Conservation (phyloP, 352 stramenopile species). For the Phytophthora fragariae region DNA sequence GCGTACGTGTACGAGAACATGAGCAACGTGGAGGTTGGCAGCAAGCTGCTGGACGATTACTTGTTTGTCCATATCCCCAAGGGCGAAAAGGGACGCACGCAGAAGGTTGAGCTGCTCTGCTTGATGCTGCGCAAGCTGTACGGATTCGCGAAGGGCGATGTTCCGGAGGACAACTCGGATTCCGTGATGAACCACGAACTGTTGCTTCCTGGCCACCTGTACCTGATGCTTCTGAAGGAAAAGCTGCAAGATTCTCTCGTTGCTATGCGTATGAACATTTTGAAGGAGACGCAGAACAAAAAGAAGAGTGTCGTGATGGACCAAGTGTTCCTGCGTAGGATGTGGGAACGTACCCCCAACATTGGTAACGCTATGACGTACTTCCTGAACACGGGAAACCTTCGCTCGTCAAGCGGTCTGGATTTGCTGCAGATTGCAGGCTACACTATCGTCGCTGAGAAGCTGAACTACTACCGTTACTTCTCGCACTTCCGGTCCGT, state of each 20-base stretch:
- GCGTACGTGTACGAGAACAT: constrained; percentile 82
- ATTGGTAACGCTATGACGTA: constrained; percentile 97
- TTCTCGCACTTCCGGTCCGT: constrained; percentile 99
- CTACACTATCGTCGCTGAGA: constrained; percentile 99
- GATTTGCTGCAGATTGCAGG: constrained; percentile 98
- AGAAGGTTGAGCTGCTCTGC: constrained; percentile 95
- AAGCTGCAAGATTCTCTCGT: constrained; percentile 96
- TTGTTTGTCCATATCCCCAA: constrained; percentile 97
- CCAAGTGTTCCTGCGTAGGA: constrained; percentile 93
- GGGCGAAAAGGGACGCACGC: constrained; percentile 84
- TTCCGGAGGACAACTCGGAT: constrained; percentile 98
- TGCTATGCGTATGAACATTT: constrained; percentile 75
- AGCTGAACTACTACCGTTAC: constrained; percentile 99
- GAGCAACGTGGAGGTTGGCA: constrained; percentile 92
- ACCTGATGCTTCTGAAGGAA: constrained; percentile 98
- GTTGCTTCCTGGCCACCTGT: constrained; percentile 96
- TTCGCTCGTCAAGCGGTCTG: constrained; percentile 96
- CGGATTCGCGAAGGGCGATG: constrained; percentile 94
- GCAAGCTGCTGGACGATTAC: constrained; percentile 93
- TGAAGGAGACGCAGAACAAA: constrained; percentile 71
- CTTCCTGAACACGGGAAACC: constrained; percentile 99
- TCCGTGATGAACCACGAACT: constrained; percentile 99
- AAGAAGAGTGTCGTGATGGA: constrained; percentile 81
- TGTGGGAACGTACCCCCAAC: constrained; percentile 90
- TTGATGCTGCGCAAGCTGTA: constrained; percentile 99